Evolutionary conservation across 2,329 filamentous ascomycete species (phyloP), one percentile per base, ranked within the genome.

Genomic region (Diaporthe citri): DNA sequence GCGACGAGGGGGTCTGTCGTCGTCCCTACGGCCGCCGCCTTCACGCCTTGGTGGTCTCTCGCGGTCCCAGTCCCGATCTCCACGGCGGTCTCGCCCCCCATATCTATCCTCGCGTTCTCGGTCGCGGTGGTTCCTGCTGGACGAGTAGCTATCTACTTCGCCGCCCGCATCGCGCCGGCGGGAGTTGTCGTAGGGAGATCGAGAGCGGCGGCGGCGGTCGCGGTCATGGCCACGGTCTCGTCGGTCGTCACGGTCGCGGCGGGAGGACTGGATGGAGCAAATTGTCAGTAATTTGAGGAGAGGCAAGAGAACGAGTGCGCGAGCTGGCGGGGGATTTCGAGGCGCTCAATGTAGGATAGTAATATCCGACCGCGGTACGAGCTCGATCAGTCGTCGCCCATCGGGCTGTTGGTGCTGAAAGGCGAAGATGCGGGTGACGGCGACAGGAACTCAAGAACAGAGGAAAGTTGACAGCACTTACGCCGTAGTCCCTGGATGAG

Each of bases 21-120:
- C 92, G 76, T 95, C 92, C 78, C 93, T 90, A 77, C 93, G 88
- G 80, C 92, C 85, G 72, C 87, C 87, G 77, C 93, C 92, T 76
- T 92, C 88, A 79, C 93, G 86, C 74, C 87, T 86, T 36, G 84
- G 86, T 81, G 85, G 83, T 56, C 84, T 82, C 52, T 85, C 83
- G 52, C 80, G 78, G 56, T 82, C 83, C 57, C 83, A 81, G 25
- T 84, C 83, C 52, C 82, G 78, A 67, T 82, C 84, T 43, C 85
- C 82, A 46, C 86, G 82, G 31, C 88, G 86, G 82, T 81, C 88
- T 80, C 77, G 90, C n/a, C 70, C 36, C 10, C 31, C 22, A 82
- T 98, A 98, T 82, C 96, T 91, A 79, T 98, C 96, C 85, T 98
- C 96, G 77, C 96, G 94, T 86, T 98, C 96, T 77, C 96, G 90